Base-by-base conservation (phyloP, 306 rosid genomes). In the Luffa acutangula region DNA sequence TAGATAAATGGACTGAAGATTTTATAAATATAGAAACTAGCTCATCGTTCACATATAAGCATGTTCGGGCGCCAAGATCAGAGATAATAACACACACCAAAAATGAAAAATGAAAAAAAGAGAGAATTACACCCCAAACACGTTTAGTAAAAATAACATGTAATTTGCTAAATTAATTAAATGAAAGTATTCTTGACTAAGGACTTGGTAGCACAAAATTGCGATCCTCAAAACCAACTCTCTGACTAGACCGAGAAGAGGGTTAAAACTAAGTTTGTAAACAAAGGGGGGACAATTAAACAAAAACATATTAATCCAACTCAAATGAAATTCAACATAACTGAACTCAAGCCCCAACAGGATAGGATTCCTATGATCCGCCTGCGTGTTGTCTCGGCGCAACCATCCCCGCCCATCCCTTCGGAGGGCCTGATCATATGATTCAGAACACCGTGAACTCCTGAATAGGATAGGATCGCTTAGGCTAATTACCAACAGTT, bases 331-430 rank as follows among this genome's bases (percentile, higher is more conserved):
- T 57, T 36, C 1, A 37, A 76, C 52, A 76, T 53, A 59, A 53
- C 45, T 31, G 51, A 79, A 42, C 39, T 89, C 79, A 95, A 76
- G 97, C 96, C 63, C 98, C 97, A 71, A 94, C 85, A 17, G 31
- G 31, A 25, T 25, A 25, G 31, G 31, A 25, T 25, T 25, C 31
- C 31, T 25, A 25, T 25, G 31, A 25, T 25, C 31, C 31, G 31
- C 31, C 31, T 25, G 31, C 1, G 31, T 25, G 31, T 25, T 25
- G 31, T 25, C 31, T 25, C 31, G 31, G 31, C 31, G 31, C 31
- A 25, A 25, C 31, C 31, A 25, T 25, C 31, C 31, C 31, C 31
- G 0, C 31, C 31, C 31, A 25, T 25, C 31, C 31, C 31, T 25
- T 25, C 31, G 31, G 31, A 25, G 31, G 31, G 31, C 31, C 31